Percentiles rank a stretch among this genome's conserved stretches.
Evolutionary conservation across 345 rosid species (phyloP).

Genomic region (Cardamine chenopodiifolia): DNA sequence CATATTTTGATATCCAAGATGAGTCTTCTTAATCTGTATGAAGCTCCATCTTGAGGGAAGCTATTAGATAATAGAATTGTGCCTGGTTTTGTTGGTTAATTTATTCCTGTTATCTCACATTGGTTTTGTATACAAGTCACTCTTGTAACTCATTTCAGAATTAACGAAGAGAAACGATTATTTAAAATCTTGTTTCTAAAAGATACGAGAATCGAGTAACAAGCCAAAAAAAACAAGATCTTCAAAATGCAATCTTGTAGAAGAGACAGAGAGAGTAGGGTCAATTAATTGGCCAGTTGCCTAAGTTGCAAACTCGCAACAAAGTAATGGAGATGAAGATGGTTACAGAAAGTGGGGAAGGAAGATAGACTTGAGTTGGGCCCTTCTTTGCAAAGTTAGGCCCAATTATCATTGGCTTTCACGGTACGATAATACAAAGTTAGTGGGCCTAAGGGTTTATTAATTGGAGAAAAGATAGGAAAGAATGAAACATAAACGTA

Average conservation of each 20-base stretch:
- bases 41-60: neutral
- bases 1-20: neutral
- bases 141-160: no score
- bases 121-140: no score
- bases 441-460: neutral
- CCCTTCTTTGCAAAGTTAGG: neutral
- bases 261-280: slow-evolving; percentile 6
- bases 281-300: slow-evolving; percentile 30
- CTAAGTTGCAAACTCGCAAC: neutral
- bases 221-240: slow-evolving; percentile 24
- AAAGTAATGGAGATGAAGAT: neutral
- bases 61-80: neutral
- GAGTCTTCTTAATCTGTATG: neutral
- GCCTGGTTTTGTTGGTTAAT: no score
- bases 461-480: neutral
- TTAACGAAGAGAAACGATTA: no score
- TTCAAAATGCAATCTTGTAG: neutral
- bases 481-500: neutral
- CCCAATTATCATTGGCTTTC: neutral
- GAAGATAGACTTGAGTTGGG: slow-evolving; percentile 4
- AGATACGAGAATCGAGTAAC: neutral
- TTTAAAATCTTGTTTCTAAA: no score
- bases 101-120: no score
- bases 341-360: neutral
- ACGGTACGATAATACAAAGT: neutral